phyloP scores from a whole-genome alignment of 495 filamentous ascomycete genomes.

The Aspergillus incahuasiensis region DNA sequence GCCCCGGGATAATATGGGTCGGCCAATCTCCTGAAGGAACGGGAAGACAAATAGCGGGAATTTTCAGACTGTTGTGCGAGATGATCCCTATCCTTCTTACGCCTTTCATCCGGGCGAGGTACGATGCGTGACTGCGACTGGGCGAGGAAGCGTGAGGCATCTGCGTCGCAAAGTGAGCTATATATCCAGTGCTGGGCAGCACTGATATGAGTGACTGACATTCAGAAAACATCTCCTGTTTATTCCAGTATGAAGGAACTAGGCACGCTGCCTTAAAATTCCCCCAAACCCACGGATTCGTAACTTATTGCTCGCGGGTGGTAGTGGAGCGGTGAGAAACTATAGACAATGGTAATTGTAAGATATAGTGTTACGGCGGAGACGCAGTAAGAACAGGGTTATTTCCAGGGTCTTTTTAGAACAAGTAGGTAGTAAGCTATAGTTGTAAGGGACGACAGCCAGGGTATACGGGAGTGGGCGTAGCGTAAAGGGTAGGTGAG shows the following conservation, averaged over 20 bases:
- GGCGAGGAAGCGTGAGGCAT: slow-evolving; percentile 94
- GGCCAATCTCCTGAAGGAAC: slow-evolving; percentile 47
- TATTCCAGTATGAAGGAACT: slow-evolving; percentile 28
- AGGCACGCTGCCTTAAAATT: not conserved
- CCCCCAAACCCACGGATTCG: not conserved
- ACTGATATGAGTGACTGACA: slow-evolving; percentile 55
- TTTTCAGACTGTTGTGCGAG: slow-evolving; percentile 37
- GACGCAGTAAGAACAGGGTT: not conserved
- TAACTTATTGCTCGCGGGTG: not conserved
- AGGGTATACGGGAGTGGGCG: slow-evolving; percentile 1
- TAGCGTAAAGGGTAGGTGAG: not conserved
- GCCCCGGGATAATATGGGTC: slow-evolving; percentile 69
- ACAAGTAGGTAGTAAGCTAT: not conserved
- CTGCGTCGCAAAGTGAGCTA: slow-evolving; percentile 42
- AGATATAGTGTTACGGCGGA: not conserved
- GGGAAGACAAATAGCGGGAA: slow-evolving; percentile 44
- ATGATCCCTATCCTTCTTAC: slow-evolving; percentile 46
- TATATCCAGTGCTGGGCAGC: too few species aligned
- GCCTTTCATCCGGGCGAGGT: slow-evolving; percentile 57
- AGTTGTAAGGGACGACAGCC: not conserved
- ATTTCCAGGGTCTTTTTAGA: not conserved
- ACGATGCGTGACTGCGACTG: slow-evolving; percentile 90
- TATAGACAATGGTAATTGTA: not conserved
- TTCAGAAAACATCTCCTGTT: slow-evolving; percentile 82
- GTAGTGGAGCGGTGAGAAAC: slow-evolving; percentile 12